Conservation (phyloP, 2,329 filamentous ascomycete species). For the Aspergillus unguis region DNA sequence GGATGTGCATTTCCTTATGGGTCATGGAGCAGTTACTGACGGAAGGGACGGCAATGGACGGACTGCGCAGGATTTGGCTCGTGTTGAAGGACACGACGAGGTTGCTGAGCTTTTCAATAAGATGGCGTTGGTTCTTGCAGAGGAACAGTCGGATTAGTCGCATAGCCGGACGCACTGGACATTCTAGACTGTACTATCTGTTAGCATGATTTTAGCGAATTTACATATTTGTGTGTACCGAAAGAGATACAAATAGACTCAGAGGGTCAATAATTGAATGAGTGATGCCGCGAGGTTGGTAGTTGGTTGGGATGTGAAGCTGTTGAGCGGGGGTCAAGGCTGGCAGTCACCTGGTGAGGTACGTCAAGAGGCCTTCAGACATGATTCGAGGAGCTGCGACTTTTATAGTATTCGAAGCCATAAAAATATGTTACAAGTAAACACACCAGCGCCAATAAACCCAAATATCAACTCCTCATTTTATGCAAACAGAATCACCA, state of each 20-base stretch:
- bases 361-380: not conserved
- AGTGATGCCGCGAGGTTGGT: not conserved
- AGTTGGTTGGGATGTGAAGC: no score
- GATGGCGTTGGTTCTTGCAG: conserved; percentile 15
- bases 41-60: conserved; percentile 19
- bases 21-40: conserved; percentile 18
- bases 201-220: not conserved
- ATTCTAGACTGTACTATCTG: conserved; percentile 7
- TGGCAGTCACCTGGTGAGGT: not conserved
- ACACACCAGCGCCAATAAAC: conserved; percentile 3
- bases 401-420: not conserved
- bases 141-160: conserved; percentile 2
- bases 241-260: not conserved
- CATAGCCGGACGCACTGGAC: not conserved
- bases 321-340: no score
- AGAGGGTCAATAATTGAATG: not conserved
- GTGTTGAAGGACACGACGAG: conserved; percentile 12
- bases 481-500: not conserved
- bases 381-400: not conserved
- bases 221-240: not conserved
- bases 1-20: conserved; percentile 23
- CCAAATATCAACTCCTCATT: not conserved
- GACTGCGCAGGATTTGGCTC: conserved; percentile 20
- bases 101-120: conserved; percentile 13
- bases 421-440: not conserved